Percentiles rank a stretch among this genome's conserved stretches.
These are phyloP conservation scores for Leccinum disarticulatum DNA, from an alignment of 768 basidiomycete genomes.

Conservation along the genomic window DNA sequence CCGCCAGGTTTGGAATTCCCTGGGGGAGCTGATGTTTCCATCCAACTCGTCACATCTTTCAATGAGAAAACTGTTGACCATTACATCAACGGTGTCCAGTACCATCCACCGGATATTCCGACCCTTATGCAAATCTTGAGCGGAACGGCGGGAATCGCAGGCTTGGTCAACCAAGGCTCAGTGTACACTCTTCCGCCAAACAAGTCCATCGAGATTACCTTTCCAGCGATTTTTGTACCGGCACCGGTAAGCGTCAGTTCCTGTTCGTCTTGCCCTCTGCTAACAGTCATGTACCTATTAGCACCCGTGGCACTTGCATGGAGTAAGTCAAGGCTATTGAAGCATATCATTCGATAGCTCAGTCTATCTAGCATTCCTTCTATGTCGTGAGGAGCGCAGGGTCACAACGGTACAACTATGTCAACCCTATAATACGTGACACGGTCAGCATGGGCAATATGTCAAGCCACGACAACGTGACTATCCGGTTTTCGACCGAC, in stretches of 20 bases:
- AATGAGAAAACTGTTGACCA: conserved; percentile 28
- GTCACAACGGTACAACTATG: conserved; percentile 39
- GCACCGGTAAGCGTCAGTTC: conserved; percentile 33
- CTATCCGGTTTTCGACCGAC: conserved; percentile 63
- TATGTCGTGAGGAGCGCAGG: conserved; percentile 43
- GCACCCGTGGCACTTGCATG: conserved; percentile 49
- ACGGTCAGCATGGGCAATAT: conserved; percentile 39
- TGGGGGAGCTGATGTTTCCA: conserved; percentile 41
- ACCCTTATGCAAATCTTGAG: conserved; percentile 49
- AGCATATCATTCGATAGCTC: not conserved
- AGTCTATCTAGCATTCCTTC: conserved; percentile 39
- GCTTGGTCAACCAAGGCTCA: conserved; percentile 40
- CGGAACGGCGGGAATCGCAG: conserved; percentile 35
- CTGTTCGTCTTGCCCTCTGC: not conserved
- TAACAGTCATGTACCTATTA: conserved; percentile 5
- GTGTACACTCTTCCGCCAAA: conserved; percentile 46
- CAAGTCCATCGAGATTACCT: conserved; percentile 44
- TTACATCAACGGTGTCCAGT: conserved; percentile 37
- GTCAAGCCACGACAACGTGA: conserved; percentile 47
- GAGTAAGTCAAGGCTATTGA: conserved; percentile 32
- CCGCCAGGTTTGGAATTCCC: conserved; percentile 38
- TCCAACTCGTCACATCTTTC: conserved; percentile 37
- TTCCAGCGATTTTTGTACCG: conserved; percentile 16
- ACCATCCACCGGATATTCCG: conserved; percentile 39
- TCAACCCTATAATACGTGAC: conserved; percentile 56